Base-by-base conservation (phyloP, 1,284 basidiomycete genomes). In the Trichosporon inkin region DNA sequence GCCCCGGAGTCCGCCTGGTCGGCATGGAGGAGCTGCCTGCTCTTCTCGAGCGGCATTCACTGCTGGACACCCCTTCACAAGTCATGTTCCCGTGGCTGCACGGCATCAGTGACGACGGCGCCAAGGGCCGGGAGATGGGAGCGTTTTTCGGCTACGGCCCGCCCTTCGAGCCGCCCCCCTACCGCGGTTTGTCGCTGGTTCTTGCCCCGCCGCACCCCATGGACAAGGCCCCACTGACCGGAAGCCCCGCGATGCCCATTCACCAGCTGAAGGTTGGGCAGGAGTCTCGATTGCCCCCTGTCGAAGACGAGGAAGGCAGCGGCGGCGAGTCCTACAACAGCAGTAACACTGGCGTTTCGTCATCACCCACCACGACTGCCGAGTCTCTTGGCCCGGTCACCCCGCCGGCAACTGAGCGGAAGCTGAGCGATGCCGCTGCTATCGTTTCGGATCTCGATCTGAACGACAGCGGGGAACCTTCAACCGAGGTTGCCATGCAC, bases 31-130 rank as follows among this genome's bases (percentile, higher is more conserved):
- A 77, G 72, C 64, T 77, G 14, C 70, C 72, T 3, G 58, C 55
- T 1, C 58, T 79, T 34, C 58, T 79, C 16, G 70, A 74, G 24
- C 67, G 71, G 8, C 76, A 79, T 58, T 64, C 71, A 14, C 58
- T 74, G 57, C 67, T 74, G 24, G 76, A 78, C 61, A 73, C 72
- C 1, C 77, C 77, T 2, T 74, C 70, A 49, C 72, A 75, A 28
- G 69, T 76, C 16, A 67, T 79, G 32, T 79, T 79, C 60, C 77
- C 77, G 1, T 79, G 77, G 77, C 65, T 79, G 6, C 77, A 79
- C 60, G 77, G 77, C 5, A 79, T 79, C 52, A 70, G 70, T 35
- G 77, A 79, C 53, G 77, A 77, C 55, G 76, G 68, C 13, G 64
- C 60, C 34, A 76, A 71, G 64, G 77, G 68, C 10, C 62, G 67